phyloP scores from a whole-genome alignment of 352 stramenopile genomes.

The Phytopythium kandeliae region DNA sequence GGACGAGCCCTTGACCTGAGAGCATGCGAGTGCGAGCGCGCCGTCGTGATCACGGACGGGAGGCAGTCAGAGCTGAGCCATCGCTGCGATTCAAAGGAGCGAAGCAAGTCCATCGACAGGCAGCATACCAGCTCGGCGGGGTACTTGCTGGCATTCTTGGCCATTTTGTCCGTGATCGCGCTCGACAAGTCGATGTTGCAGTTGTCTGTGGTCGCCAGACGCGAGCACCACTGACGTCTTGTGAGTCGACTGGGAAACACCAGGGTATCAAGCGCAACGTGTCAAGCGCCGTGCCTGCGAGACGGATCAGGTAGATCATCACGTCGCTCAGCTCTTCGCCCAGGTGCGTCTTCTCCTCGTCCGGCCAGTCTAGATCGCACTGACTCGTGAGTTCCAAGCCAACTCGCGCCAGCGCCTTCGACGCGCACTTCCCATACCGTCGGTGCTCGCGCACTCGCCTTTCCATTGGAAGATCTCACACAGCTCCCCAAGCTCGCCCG shows the following conservation, averaged over 20 bases:
- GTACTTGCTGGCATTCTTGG: slow-evolving; percentile 86
- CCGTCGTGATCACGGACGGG: neutral
- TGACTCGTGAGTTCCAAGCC: no score
- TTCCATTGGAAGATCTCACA: slow-evolving; percentile 90
- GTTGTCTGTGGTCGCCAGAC: slow-evolving; percentile 36
- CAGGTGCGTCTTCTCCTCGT: slow-evolving; percentile 86
- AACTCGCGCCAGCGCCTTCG: neutral
- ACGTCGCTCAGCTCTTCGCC: slow-evolving; percentile 97
- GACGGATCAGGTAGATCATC: slow-evolving; percentile 94
- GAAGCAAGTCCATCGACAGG: neutral
- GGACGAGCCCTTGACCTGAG: slow-evolving; percentile 57
- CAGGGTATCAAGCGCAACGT: no score
- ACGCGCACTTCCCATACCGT: no score
- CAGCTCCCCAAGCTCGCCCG: slow-evolving; percentile 92
- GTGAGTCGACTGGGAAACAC: no score
- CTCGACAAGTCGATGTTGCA: slow-evolving; percentile 88
- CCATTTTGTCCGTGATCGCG: slow-evolving; percentile 91
- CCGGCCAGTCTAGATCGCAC: slow-evolving; percentile 28
- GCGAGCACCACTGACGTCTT: no score
- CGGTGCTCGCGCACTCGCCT: slow-evolving; percentile 66
- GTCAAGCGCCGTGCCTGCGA: slow-evolving; percentile 34
- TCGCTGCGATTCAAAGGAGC: neutral
- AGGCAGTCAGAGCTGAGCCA: neutral
- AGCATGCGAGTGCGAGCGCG: neutral
- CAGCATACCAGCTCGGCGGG: slow-evolving; percentile 36